A percentile compares a stretch with the other conserved stretches of the same genome.
Conservation (phyloP, 805 yeast species). For the Saccharomycopsis javanensis region DNA sequence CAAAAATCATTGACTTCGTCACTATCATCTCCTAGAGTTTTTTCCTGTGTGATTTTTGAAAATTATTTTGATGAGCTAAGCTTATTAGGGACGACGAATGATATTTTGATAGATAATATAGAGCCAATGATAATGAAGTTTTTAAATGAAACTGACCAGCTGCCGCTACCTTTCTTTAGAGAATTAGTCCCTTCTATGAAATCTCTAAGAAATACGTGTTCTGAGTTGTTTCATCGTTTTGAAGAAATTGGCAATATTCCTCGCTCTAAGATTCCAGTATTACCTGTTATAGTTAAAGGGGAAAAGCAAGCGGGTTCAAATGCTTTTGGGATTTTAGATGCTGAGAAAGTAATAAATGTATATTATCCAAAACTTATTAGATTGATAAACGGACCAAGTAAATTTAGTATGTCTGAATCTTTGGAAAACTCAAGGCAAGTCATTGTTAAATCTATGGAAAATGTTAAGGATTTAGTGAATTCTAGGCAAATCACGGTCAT, state of each 20-base stretch:
- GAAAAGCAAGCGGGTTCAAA: slow-evolving; percentile 90
- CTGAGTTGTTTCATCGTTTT: slow-evolving; percentile 70
- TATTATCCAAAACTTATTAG: slow-evolving; percentile 57
- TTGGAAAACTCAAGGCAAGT: slow-evolving; percentile 72
- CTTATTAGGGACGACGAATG: slow-evolving; percentile 2
- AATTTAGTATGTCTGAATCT: slow-evolving; percentile 60
- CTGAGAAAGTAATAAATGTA: slow-evolving; percentile 57
- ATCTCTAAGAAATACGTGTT: slow-evolving; percentile 79
- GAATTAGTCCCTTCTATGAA: slow-evolving; percentile 82
- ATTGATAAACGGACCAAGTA: slow-evolving; percentile 54
- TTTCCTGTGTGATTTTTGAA: slow-evolving; percentile 58
- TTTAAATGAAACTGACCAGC: slow-evolving; percentile 32
- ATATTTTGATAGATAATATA: background rate
- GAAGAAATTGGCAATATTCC: slow-evolving; percentile 68
- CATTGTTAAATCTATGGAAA: slow-evolving; percentile 54
- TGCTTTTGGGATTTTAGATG: slow-evolving; percentile 75
- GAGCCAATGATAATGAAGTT: slow-evolving; percentile 12
- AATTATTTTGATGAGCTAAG: slow-evolving; percentile 44
- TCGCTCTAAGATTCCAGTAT: slow-evolving; percentile 59
- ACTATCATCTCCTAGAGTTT: slow-evolving; percentile 73
- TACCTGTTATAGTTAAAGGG: slow-evolving; percentile 89
- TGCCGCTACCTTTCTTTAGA: slow-evolving; percentile 47
- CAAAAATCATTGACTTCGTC: slow-evolving; percentile 42
- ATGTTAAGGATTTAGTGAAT: slow-evolving; percentile 45
- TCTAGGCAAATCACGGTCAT: slow-evolving; percentile 51